phyloP scores from a whole-genome alignment of 306 rosid genomes.

The Acacia crassicarpa region DNA sequence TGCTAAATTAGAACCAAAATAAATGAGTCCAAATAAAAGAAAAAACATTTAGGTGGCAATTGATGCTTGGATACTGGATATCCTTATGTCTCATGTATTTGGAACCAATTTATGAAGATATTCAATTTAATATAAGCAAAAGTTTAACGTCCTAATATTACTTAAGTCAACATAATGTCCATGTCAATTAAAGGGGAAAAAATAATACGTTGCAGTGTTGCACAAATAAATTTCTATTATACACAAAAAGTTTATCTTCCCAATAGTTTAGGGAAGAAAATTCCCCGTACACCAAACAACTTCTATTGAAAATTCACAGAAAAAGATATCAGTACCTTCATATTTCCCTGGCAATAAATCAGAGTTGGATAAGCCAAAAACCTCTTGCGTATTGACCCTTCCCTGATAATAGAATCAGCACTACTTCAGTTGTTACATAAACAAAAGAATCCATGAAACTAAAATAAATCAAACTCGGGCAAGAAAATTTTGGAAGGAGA shows the following conservation, averaged over 20 bases:
- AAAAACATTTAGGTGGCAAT: neutral
- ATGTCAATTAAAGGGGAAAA: neutral
- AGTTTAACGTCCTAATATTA: neutral
- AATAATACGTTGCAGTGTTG: neutral
- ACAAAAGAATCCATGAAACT: constrained; percentile 4
- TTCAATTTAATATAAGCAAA: neutral
- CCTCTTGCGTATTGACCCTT: constrained; percentile 75
- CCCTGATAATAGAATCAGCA: constrained; percentile 49
- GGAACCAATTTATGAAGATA: neutral
- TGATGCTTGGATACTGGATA: neutral
- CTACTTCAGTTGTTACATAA: neutral
- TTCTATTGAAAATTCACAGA: constrained; percentile 5
- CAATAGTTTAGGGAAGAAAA: neutral
- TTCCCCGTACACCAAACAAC: neutral
- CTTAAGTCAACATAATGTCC: neutral
- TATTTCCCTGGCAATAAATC: constrained; percentile 94
- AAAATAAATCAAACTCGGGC: neutral
- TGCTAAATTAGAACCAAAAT: neutral
- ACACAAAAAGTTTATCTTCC: neutral
- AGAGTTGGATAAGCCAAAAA: constrained; percentile 84
- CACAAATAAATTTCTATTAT: neutral
- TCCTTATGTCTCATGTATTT: neutral
- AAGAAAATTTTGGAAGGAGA: neutral
- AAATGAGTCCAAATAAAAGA: neutral
- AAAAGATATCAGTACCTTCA: constrained; percentile 49